A percentile compares a stretch with the other conserved stretches of the same genome.
Evolutionary conservation across 2,329 filamentous ascomycete species (phyloP).

Genomic region (Exophiala calicioides): DNA sequence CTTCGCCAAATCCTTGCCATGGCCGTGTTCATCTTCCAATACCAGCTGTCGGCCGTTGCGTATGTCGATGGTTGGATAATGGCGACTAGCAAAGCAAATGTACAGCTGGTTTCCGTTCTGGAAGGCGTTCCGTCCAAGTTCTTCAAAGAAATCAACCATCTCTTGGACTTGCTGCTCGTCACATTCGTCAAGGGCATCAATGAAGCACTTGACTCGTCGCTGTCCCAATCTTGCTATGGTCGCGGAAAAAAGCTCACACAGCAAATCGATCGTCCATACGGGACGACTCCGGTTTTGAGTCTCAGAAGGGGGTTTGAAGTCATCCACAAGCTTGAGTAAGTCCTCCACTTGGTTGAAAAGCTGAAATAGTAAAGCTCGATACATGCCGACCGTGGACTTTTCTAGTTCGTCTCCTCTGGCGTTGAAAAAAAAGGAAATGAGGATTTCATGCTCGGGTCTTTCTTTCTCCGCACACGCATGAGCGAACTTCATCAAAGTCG

Average conservation of each 20-base stretch:
- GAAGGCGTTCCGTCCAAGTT: conserved; percentile 31
- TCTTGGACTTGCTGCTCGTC: conserved; percentile 40
- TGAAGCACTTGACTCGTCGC: conserved; percentile 38
- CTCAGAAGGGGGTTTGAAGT: not conserved
- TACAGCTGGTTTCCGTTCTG: conserved; percentile 25
- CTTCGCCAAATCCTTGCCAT: conserved; percentile 36
- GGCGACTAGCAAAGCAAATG: conserved; percentile 46
- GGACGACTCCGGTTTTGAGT: conserved; percentile 16
- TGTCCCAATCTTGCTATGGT: conserved; percentile 33
- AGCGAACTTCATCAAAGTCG: conserved; percentile 49
- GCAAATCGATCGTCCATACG: conserved; percentile 30
- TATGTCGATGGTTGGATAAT: conserved; percentile 46
- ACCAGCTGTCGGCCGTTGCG: conserved; percentile 33
- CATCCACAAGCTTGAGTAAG: conserved; percentile 37
- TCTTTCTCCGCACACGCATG: conserved; percentile 24
- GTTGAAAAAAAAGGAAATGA: conserved; percentile 55
- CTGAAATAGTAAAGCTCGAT: conserved; percentile 53
- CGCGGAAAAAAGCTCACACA: conserved; percentile 34
- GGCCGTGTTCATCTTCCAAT: conserved; percentile 39
- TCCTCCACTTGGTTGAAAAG: conserved; percentile 42
- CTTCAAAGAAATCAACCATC: conserved; percentile 42
- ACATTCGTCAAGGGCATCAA: conserved; percentile 53
- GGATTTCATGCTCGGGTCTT: conserved; percentile 21
- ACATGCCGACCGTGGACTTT: conserved; percentile 51
- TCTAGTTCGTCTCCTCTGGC: conserved; percentile 48